Evolutionary conservation across 2,329 filamentous ascomycete genomes (phyloP).

Genomic region (Hypocrella siamensis): DNA sequence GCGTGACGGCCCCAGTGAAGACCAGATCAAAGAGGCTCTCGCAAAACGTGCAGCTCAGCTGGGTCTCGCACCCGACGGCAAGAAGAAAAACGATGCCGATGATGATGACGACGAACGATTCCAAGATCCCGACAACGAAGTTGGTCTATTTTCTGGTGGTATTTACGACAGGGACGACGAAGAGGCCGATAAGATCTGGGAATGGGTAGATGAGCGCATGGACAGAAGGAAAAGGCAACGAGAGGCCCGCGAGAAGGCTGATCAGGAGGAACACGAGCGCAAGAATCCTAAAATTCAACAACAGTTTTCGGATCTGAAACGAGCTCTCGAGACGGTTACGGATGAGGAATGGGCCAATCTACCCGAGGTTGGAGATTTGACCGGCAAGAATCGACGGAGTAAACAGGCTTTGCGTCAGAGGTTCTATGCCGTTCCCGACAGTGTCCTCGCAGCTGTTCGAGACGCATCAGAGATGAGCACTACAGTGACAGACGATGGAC

Average conservation of each 20-base stretch:
- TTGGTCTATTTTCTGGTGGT: slow-evolving; percentile 85
- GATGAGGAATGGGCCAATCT: slow-evolving; percentile 95
- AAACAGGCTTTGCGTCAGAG: slow-evolving; percentile 70
- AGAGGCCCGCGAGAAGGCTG: slow-evolving; percentile 84
- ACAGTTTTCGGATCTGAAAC: slow-evolving; percentile 91
- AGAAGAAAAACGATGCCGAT: slow-evolving; percentile 56
- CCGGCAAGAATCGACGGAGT: slow-evolving; percentile 76
- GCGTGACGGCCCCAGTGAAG: slow-evolving; percentile 86
- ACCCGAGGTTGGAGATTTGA: slow-evolving; percentile 91
- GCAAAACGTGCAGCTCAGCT: slow-evolving; percentile 83
- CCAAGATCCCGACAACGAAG: slow-evolving; percentile 94
- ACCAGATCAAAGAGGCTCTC: slow-evolving; percentile 95
- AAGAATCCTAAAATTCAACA: slow-evolving; percentile 98
- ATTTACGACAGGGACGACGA: slow-evolving; percentile 97
- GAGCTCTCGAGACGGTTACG: slow-evolving; percentile 71
- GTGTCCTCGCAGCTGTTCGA: slow-evolving; percentile 75
- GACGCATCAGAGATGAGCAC: slow-evolving; percentile 72
- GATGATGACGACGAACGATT: slow-evolving; percentile 68
- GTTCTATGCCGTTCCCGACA: slow-evolving; percentile 95
- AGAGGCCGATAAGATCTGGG: slow-evolving; percentile 91
- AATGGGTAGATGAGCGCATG: slow-evolving; percentile 95
- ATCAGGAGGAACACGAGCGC: slow-evolving; percentile 87
- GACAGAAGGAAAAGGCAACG: slow-evolving; percentile 78
- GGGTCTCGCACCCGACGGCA: slow-evolving; percentile 53
- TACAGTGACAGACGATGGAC: slow-evolving; percentile 70